Evolutionary conservation across 129 eudicot species (phyloP).

Genomic region (Chrysanthemum seticuspe): DNA sequence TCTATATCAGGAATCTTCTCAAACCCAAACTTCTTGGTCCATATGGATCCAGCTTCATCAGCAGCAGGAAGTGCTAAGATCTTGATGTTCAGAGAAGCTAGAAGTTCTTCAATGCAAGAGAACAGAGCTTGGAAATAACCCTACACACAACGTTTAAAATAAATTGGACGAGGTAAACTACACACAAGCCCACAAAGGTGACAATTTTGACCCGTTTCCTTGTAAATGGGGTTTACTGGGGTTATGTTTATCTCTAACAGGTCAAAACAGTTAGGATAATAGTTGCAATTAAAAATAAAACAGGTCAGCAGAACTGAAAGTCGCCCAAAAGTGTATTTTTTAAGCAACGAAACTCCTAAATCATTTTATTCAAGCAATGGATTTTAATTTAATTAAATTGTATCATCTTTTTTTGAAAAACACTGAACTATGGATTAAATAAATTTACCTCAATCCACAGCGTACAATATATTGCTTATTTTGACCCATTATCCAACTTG

Average conservation of each 20-base stretch:
- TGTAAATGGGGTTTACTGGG: not conserved
- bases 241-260: too few species aligned
- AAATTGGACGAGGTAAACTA: constrained; percentile 14
- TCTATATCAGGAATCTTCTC: constrained; percentile 45
- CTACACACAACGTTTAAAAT: constrained; percentile 33
- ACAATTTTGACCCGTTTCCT: not conserved
- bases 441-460: too few species aligned
- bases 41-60: constrained; percentile 72
- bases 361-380: too few species aligned
- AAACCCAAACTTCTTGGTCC: constrained; percentile 83
- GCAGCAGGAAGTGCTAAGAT: constrained; percentile 85
- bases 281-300: too few species aligned
- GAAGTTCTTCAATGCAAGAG: constrained; percentile 66
- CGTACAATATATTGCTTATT: not conserved
- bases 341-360: too few species aligned
- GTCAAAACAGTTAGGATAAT: too few species aligned
- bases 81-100: constrained; percentile 61
- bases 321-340: too few species aligned
- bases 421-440: too few species aligned
- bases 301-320: too few species aligned
- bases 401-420: too few species aligned
- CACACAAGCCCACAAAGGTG: not conserved
- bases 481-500: not conserved
- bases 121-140: constrained; percentile 81
- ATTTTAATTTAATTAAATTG: too few species aligned